These are phyloP conservation scores for Achlya hypogyna DNA, from an alignment of 352 stramenopile genomes.

Conservation along the genomic window DNA sequence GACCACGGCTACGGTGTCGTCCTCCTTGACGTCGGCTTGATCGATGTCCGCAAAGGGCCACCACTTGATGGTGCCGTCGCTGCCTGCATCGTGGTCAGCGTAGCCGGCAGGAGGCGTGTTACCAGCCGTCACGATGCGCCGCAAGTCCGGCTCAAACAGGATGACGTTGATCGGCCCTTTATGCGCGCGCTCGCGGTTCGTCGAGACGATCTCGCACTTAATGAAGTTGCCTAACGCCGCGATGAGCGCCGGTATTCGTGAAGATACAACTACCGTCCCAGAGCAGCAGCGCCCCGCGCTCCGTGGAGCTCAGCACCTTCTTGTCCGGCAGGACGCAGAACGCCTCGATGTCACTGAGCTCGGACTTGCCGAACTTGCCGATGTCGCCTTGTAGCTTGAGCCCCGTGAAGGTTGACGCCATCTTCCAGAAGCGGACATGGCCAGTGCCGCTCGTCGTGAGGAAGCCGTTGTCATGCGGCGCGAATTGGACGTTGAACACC, in stretches of 20 bases:
- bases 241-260: background rate
- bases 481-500: conserved; percentile 88
- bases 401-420: conserved; percentile 93
- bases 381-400: conserved; percentile 94
- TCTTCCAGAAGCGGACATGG: conserved; percentile 94
- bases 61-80: conserved; percentile 84
- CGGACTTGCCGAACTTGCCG: conserved; percentile 93
- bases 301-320: conserved; percentile 86
- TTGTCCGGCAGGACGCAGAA: conserved; percentile 93
- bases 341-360: conserved; percentile 88
- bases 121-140: conserved; percentile 55
- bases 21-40: conserved; percentile 67
- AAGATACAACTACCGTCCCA: conserved; percentile 62
- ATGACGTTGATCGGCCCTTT: conserved; percentile 63
- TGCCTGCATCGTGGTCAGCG: conserved; percentile 11
- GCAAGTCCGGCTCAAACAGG: conserved; percentile 36
- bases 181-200: conserved; percentile 58
- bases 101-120: background rate
- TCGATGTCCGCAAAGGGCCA: conserved; percentile 85
- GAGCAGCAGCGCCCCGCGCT: conserved; percentile 80
- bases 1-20: conserved; percentile 71
- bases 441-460: conserved; percentile 88
- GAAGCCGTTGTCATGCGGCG: conserved; percentile 76
- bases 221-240: conserved; percentile 77
- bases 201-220: conserved; percentile 85